Conservation (phyloP, 352 stramenopile species). For the Peronospora belbahrii region DNA sequence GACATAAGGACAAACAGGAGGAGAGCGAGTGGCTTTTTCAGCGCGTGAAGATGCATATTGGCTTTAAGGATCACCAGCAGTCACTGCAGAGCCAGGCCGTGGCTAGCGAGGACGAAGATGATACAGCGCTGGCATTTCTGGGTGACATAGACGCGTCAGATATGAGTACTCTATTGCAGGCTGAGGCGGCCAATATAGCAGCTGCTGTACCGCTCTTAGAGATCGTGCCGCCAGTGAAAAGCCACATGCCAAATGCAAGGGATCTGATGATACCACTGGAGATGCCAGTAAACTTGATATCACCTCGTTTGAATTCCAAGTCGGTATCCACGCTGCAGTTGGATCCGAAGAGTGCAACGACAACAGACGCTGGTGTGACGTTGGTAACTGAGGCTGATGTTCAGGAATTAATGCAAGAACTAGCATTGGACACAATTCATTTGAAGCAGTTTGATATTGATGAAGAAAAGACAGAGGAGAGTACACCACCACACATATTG, state of each 20-base stretch:
- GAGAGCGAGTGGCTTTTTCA: constrained; percentile 15
- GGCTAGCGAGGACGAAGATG: constrained; percentile 24
- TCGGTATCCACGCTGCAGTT: constrained; percentile 12
- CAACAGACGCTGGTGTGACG: constrained; percentile 7
- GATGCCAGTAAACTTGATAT: constrained; percentile 27
- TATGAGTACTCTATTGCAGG: constrained; percentile 43
- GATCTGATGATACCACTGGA: constrained; percentile 23
- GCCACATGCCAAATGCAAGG: constrained; percentile 3
- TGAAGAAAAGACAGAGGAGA: constrained; percentile 53
- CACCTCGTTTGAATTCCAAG: constrained; percentile 7
- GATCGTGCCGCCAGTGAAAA: not conserved
- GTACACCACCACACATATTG: constrained; percentile 30
- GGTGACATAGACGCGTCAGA: constrained; percentile 40
- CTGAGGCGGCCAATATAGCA: constrained; percentile 17
- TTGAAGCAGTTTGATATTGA: constrained; percentile 17
- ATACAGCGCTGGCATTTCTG: constrained; percentile 49
- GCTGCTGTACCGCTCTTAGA: constrained; percentile 1
- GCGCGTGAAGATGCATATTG: constrained; percentile 33
- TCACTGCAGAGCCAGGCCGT: constrained; percentile 20
- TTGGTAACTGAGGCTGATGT: constrained; percentile 37
- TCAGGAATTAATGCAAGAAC: constrained; percentile 40
- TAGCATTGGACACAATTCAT: constrained; percentile 36
- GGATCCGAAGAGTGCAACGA: too few species aligned
- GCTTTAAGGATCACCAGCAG: constrained; percentile 33
- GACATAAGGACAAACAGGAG: constrained; percentile 10